Base-by-base conservation (phyloP, 441 rosid species). In the Corymbia citriodora region DNA sequence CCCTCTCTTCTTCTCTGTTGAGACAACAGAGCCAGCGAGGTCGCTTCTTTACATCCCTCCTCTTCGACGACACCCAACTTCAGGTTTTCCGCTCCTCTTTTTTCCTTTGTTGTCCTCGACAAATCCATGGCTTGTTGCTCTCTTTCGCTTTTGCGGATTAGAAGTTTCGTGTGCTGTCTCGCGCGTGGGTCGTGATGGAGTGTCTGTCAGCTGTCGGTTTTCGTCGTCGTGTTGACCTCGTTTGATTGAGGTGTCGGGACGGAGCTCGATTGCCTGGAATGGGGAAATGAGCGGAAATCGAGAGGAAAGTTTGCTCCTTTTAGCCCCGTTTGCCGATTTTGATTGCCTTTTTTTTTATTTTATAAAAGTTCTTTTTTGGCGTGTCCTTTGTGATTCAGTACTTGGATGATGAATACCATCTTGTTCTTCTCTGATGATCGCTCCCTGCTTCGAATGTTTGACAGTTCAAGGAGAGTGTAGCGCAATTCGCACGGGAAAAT, bases 381-480 rank as follows among this genome's bases (percentile, higher is more conserved):
- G n/a, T 89, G 15, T 31, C 21, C 17, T 23, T 2, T 48, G 85
- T 52, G n/a, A 40, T 74, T 88, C 29, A 2, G 68, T 92, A 53
- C 29, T 14, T 85, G 36, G 12, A 16, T 90, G 55, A 31, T 90
- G 70, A 16, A 36, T 63, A 57, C 68, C 25, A 12, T 63, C 49
- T 10, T 81, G 16, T 55, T 55, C 59, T 88, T 57, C 40, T 36
- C 70, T 65, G 86, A 85, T 72, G 21, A 18, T 81, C 29, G 55
- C 59, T 79, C 49, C 19, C 31, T 74, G 23, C 49, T 74, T 70
- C 79, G 57, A 40, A 25, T 88, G 79, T 16, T 91, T 87, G 29
- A 79, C 95, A 98, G 99, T 97, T 98, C 91, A 97, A 98, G 93
- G 97, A 98, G 89, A 98, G 99, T 85, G 98, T 98, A 50, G 91